These are phyloP conservation scores for Seiridium cupressi DNA, from an alignment of 2,329 filamentous ascomycete genomes.

Conservation along the genomic window DNA sequence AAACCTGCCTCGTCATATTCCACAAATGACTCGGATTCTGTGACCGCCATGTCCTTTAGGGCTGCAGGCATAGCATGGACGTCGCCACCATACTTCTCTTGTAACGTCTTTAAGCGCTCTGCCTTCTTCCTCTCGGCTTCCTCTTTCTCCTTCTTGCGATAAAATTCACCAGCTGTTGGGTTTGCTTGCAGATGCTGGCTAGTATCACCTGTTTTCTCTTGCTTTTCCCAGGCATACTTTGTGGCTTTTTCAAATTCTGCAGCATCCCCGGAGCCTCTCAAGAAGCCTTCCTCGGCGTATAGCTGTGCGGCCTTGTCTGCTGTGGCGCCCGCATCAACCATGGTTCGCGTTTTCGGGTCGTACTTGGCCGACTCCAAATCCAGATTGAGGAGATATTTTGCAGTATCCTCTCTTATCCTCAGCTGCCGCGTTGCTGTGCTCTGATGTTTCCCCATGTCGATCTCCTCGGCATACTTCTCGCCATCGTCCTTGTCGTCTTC, in stretches of 20 bases:
- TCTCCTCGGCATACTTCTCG: constrained; percentile 87
- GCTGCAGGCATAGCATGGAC: constrained; percentile 58
- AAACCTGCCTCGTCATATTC: constrained; percentile 91
- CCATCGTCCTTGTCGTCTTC: constrained; percentile 54
- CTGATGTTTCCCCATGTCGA: constrained; percentile 93
- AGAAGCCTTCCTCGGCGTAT: constrained; percentile 90
- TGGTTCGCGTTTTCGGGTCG: constrained; percentile 90
- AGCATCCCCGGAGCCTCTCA: constrained; percentile 85
- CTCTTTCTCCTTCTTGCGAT: constrained; percentile 75
- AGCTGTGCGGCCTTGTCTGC: constrained; percentile 76
- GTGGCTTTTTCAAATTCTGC: constrained; percentile 90
- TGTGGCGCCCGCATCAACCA: constrained; percentile 82
- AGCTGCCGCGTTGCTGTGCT: constrained; percentile 88
- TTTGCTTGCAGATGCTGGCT: constrained; percentile 92
- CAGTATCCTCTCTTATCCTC: constrained; percentile 91
- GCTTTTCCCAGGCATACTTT: constrained; percentile 90
- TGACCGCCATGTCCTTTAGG: constrained; percentile 65
- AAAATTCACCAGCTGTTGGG: constrained; percentile 85
- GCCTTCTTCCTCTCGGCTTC: constrained; percentile 69
- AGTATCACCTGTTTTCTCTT: constrained; percentile 77
- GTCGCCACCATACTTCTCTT: constrained; percentile 79
- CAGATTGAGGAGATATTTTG: constrained; percentile 92
- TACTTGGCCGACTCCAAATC: constrained; percentile 97
- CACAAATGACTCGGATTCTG: constrained; percentile 82
- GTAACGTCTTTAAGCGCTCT: constrained; percentile 66